phyloP scores from a whole-genome alignment of 371 early-diverging fungal genomes.

The Circinella umbellata region DNA sequence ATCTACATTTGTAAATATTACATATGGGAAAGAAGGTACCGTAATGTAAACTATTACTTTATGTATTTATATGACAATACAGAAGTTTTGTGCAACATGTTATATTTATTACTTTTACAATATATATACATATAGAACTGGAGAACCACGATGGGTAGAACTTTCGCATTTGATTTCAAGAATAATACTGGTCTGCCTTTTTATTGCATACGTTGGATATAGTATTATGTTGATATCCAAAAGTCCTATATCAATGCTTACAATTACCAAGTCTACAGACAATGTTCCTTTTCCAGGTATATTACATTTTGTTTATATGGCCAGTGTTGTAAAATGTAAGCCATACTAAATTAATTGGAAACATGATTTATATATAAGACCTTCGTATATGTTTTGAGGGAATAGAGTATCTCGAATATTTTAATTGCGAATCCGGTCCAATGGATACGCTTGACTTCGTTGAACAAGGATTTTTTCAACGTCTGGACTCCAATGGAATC shows the following conservation, averaged over 20 bases:
- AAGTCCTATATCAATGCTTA: neutral
- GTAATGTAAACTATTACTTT: neutral
- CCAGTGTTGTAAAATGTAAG: too few relatives aligned
- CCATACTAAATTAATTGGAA: too few relatives aligned
- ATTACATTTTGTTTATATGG: neutral
- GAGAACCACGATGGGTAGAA: neutral
- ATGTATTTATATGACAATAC: too few relatives aligned
- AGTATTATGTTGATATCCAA: neutral
- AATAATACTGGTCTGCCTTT: neutral
- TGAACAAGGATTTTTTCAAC: neutral
- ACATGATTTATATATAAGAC: neutral
- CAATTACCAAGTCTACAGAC: neutral
- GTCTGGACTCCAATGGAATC: neutral
- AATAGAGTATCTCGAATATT: slow-evolving; percentile 3
- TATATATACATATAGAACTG: neutral
- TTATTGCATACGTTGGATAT: neutral
- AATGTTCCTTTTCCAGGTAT: neutral
- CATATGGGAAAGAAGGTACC: neutral
- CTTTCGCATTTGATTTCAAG: neutral
- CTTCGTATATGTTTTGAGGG: slow-evolving; percentile 35
- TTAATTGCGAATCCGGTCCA: neutral
- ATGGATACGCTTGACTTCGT: neutral
- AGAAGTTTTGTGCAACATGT: too few relatives aligned
- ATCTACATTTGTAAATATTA: neutral
- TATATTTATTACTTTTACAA: neutral